phyloP scores from a whole-genome alignment of 2,329 filamentous ascomycete genomes.

The Colletotrichum cuscutae region DNA sequence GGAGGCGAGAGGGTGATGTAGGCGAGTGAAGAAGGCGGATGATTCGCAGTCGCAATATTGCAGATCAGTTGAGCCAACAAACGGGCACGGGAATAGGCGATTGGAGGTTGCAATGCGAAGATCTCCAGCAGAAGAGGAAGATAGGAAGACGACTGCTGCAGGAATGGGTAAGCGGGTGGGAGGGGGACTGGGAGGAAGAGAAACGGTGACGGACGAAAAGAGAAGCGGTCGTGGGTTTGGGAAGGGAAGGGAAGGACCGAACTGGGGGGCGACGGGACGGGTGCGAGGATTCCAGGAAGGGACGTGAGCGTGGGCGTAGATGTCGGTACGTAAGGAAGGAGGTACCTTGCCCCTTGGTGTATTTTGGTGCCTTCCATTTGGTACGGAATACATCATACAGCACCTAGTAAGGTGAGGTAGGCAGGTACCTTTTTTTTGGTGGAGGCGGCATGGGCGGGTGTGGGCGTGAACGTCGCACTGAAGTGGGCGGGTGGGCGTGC shows the following conservation, averaged over 20 bases:
- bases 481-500: background rate
- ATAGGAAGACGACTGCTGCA: background rate
- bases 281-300: conserved; percentile 12
- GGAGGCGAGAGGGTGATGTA: conserved; percentile 7
- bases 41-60: conserved; percentile 3
- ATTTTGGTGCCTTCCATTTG: no score
- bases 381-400: no score
- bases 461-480: background rate
- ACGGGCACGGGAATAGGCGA: background rate
- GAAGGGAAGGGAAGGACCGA: conserved; percentile 14
- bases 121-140: background rate
- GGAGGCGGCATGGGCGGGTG: background rate
- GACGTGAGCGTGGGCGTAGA: conserved; percentile 9
- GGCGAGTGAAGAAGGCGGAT: background rate
- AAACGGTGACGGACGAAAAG: conserved; percentile 15
- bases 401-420: background rate
- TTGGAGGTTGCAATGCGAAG: background rate
- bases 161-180: background rate
- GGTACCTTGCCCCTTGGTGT: background rate
- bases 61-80: background rate
- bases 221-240: conserved; percentile 25
- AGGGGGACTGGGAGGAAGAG: background rate
- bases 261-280: conserved; percentile 22
- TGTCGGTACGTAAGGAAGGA: background rate
- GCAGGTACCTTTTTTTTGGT: background rate